Evolutionary conservation across 2,329 filamentous ascomycete species (phyloP), one percentile per base, ranked within the genome.

Genomic region (Penicillium sp.): DNA sequence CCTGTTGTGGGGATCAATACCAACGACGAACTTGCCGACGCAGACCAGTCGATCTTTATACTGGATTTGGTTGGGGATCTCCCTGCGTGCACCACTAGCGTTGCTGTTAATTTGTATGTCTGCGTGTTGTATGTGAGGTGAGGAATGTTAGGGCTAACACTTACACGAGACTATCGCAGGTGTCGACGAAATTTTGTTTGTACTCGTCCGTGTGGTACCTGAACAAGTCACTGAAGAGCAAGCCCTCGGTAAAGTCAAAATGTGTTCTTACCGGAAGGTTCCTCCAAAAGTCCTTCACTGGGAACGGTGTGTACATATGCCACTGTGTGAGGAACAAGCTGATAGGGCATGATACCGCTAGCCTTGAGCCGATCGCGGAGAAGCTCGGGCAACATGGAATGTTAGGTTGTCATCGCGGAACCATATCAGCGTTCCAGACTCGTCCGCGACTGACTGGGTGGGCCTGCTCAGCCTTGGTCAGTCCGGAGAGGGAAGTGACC

Each of bases 171-270:
- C 88, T 83, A 13, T 87, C 89, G 73, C 90, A 95, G 63, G 87
- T 90, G 71, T 88, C 92, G 50, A 95, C 75, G 73, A 96, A 95
- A 70, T 96, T 91, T 44, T 89, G 80, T 25, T 89, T 89, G 64
- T 96, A 96, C 73, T 95, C 89, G 72, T 95, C 95, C n/a, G 91
- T 96, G 72, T 96, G 92, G 75, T 96, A 96, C n/a, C 91, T 91
- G 61, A 96, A 86, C 49, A 96, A 75, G 66, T 95, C 91, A 73
- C 89, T 93, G 64, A 91, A 84, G 19, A 96, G 77, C 33, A 95
- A 80, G 38, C 91, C 90, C 41, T 84, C 78, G 28, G 95, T 78
- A 44, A 96, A n/a, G n/a, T n/a, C n/a, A n/a, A n/a, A 82, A 58
- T 87, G 83, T 67, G 95, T 88, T 52, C 90, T 82, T 25, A 96